Base-by-base conservation (phyloP, 2,329 filamentous ascomycete species). In the Dactylonectria estremocensis region DNA sequence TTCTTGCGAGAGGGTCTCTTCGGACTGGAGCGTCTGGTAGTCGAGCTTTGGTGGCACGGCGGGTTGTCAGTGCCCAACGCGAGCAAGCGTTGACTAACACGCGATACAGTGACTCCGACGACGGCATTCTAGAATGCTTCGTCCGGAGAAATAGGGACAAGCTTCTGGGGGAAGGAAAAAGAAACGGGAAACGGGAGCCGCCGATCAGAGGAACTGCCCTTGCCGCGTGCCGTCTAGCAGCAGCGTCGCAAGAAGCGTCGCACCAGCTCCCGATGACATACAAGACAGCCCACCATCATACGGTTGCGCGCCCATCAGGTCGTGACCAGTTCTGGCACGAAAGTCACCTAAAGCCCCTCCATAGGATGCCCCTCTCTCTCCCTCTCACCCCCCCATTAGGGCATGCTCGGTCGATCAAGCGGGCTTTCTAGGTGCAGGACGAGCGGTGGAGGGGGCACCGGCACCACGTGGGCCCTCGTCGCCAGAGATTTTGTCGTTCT, bases 241-340 rank as follows among this genome's bases (percentile, higher is more conserved):
- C 55, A 16, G 31, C 37, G 24, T 40, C 49, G 57, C n/a, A 31
- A 31, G 18, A 45, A 59, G 49, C 45, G 37, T 66, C 57, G 58
- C 28, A 37, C 52, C 43, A 46, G 45, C 43, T 46, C 49, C 66
- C 10, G 50, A 68, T 68, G 65, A 71, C 69, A 73, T 67, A 40
- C 59, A 62, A 56, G 62, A 72, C 72, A 69, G 65, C 60, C 72
- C 74, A 76, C 67, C 35, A 73, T 76, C 72, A 76, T 76, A 73
- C 74, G 72, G 74, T 76, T 62, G 37, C 13, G 49, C 66, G 70
- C 61, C 61, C 62, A 53, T 35, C 65, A 59, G 58, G 64, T 54
- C 50, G 37, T 31, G 61, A 54, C 53, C 53, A 43, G 50, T 35
- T 28, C 52, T 31, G 35, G 35, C 28, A 62, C 66, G 48, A 61